phyloP scores from a whole-genome alignment of 2,329 filamentous ascomycete genomes.

The Alternaria brassicicola region DNA sequence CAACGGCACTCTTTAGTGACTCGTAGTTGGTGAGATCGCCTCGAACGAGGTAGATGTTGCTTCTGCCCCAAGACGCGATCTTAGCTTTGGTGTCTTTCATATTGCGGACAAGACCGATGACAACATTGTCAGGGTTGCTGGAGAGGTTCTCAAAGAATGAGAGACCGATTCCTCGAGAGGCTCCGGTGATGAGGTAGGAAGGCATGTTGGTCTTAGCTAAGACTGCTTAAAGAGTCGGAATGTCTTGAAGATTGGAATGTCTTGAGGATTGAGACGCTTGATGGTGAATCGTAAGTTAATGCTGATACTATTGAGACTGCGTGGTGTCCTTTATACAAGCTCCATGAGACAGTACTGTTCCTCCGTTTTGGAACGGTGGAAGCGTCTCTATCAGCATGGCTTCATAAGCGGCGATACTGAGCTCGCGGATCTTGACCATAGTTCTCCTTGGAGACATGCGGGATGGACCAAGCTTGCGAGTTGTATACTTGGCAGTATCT shows the following conservation, averaged over 20 bases:
- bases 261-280: not conserved
- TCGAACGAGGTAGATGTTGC: conserved; percentile 50
- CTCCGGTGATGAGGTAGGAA: conserved; percentile 42
- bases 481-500: not conserved
- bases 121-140: conserved; percentile 32
- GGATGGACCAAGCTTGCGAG: not conserved
- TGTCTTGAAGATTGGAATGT: not conserved
- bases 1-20: conserved; percentile 41
- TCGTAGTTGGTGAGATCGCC: conserved; percentile 44
- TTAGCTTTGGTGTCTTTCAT: conserved; percentile 10
- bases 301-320: not conserved
- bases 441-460: not conserved
- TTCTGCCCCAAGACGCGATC: conserved; percentile 5
- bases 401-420: not conserved
- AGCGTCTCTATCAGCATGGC: not conserved
- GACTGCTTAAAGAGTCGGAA: not conserved
- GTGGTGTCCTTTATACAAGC: not conserved
- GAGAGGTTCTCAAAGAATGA: conserved; percentile 25
- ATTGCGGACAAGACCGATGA: conserved; percentile 46
- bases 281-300: not conserved
- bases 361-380: not conserved
- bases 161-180: conserved; percentile 43
- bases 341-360: not conserved
- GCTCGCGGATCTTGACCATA: not conserved
- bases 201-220: conserved; percentile 27